Evolutionary conservation across 352 stramenopile genomes (phyloP), one percentile per base, ranked within the genome.

Genomic region (Globisporangium carolinianum): DNA sequence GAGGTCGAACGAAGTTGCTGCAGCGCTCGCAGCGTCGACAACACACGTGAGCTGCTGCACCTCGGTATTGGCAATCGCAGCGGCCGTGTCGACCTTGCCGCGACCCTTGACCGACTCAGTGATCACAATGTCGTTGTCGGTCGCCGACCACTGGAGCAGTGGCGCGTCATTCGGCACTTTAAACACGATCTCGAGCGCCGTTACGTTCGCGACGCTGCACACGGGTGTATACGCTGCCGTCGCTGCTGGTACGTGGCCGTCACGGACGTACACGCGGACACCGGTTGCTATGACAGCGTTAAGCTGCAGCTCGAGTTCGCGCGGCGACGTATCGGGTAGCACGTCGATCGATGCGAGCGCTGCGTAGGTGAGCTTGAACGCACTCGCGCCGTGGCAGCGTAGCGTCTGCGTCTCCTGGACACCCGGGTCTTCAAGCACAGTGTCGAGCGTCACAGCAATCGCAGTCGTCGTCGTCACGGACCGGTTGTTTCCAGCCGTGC

Each of bases 341-440:
- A 91, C 59, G 5, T 67, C 53, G 5, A 70, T 54, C 10, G 45
- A 70, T 0, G 49, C 17, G 4, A 50, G 49, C 12, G 36, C 62
- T 18, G 24, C 42, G 60, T 77, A 91, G 0, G 57, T 58, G 11
- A 91, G 51, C 12, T 72, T 83, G 48, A 94, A 91, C 0, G 42
- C 0, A 24, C 52, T 56, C 36, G 61, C 61, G 8, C 82, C 84
- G 17, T 68, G 69, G 57, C 84, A 94, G 10, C 63, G 17, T 2
- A 94, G 56, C n/a, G 70, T 71, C 55, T 94, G 84, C 0, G 85
- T 66, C 55, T 94, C 84, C 47, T 88, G 79, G 0, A 89, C 65
- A 1, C 84, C 84, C 14, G 84, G 78, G 15, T 87, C 63, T 58
- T 90, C 63, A 3, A 71, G 53, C 0, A 66, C 78, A 0, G 79